A percentile compares a stretch with the other conserved stretches of the same genome.
phyloP scores from a whole-genome alignment of 208 protist species.

The Leptomonas seymouri region DNA sequence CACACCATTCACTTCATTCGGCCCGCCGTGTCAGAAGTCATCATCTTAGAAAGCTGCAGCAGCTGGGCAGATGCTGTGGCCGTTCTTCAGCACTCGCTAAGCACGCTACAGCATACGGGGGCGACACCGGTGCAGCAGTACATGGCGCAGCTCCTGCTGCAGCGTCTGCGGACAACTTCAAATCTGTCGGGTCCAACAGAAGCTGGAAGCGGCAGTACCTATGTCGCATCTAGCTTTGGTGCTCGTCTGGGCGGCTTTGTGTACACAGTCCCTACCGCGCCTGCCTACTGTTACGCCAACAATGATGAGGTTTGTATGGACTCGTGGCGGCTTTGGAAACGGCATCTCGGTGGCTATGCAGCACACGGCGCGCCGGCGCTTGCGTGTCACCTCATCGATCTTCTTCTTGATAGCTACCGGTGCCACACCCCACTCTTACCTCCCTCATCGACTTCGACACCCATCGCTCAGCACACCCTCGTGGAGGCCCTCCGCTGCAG shows the following conservation, averaged over 20 bases:
- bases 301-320: neutral
- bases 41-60: constrained; percentile 39
- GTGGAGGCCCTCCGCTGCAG: constrained; percentile 58
- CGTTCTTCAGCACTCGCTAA: constrained; percentile 49
- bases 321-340: constrained; percentile 2
- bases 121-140: constrained; percentile 66
- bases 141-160: constrained; percentile 35
- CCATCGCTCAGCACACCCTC: constrained; percentile 54
- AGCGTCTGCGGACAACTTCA: constrained; percentile 21
- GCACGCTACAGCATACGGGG: constrained; percentile 31
- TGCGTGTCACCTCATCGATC: constrained; percentile 24
- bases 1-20: constrained; percentile 64
- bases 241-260: constrained; percentile 8
- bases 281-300: neutral
- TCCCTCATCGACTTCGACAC: neutral
- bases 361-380: constrained; percentile 18
- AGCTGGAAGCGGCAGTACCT: neutral
- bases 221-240: neutral
- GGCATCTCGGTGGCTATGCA: neutral
- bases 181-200: neutral
- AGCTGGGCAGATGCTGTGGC: constrained; percentile 34
- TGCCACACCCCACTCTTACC: neutral
- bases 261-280: constrained; percentile 9
- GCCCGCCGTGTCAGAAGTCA: constrained; percentile 38
- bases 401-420: constrained; percentile 12